A percentile compares a stretch with the other conserved stretches of the same genome.
Conservation (phyloP, 2,329 filamentous ascomycete species). For the Paecilomyces sp. region DNA sequence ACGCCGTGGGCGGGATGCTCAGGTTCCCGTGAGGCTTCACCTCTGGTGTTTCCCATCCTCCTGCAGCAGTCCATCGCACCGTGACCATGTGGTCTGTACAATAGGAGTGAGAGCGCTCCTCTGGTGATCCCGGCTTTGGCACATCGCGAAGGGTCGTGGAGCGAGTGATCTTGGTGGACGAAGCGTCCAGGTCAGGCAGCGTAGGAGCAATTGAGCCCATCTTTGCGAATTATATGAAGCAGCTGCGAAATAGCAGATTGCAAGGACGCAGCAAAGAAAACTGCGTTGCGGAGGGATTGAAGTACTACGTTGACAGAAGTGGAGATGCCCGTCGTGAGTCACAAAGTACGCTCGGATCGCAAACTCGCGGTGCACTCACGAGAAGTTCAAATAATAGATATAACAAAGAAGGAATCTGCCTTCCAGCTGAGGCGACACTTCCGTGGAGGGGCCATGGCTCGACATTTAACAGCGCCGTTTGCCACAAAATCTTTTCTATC, state of each 20-base stretch:
- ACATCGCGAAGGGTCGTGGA: conserved; percentile 28
- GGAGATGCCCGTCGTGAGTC: not conserved
- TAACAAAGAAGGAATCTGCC: not conserved
- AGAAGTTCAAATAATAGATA: not conserved
- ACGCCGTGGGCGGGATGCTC: conserved; percentile 71
- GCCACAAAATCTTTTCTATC: not conserved
- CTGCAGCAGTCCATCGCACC: conserved; percentile 55
- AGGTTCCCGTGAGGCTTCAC: conserved; percentile 72
- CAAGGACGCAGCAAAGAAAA: not conserved
- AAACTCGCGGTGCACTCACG: not conserved
- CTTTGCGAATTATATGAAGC: not conserved
- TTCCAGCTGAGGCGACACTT: not conserved
- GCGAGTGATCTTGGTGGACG: conserved; percentile 30
- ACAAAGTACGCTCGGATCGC: not conserved
- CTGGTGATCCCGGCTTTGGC: conserved; percentile 30
- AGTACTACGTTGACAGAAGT: not conserved
- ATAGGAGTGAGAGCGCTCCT: conserved; percentile 20
- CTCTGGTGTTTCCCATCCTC: conserved; percentile 67
- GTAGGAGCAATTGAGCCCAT: conserved; percentile 25
- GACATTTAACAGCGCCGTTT: not conserved
- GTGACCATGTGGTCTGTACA: conserved; percentile 87
- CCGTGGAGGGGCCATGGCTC: not conserved
- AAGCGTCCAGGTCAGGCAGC: conserved; percentile 31
- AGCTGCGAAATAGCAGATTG: not conserved
- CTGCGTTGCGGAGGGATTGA: not conserved